phyloP scores from a whole-genome alignment of 179 eudicot genomes.

The Carnegiea gigantea region DNA sequence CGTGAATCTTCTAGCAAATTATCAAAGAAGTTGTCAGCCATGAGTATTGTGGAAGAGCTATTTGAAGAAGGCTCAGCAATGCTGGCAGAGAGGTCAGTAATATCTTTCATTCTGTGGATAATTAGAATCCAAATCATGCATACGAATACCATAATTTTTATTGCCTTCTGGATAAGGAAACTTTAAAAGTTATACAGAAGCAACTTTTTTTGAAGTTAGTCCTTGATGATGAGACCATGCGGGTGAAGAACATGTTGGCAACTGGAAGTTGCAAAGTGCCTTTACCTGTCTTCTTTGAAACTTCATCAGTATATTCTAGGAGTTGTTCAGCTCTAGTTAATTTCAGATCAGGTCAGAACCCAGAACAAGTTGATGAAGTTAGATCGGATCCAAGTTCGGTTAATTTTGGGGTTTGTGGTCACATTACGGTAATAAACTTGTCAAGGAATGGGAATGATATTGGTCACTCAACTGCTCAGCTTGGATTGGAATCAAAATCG shows the following conservation, averaged over 20 bases:
- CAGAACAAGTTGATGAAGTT: background rate
- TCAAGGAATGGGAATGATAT: no score
- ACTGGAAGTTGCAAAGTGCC: background rate
- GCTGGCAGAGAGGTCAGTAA: slow-evolving; percentile 82
- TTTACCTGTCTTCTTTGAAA: background rate
- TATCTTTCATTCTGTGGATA: background rate
- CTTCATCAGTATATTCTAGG: background rate
- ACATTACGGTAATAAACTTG: background rate
- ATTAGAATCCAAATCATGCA: slow-evolving; percentile 1
- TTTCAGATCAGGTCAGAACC: background rate
- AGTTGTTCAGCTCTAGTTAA: background rate
- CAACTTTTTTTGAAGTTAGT: background rate
- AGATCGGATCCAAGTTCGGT: no score
- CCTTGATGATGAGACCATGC: background rate
- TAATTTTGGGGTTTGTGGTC: background rate
- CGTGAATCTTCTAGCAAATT: slow-evolving; percentile 48
- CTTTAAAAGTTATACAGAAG: no score
- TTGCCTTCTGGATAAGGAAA: no score
- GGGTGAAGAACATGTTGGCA: background rate
- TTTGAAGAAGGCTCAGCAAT: slow-evolving; percentile 97
- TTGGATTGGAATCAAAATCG: background rate
- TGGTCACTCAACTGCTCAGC: no score
- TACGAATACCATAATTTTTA: background rate
- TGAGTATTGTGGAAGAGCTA: slow-evolving; percentile 79
- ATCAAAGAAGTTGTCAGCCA: slow-evolving; percentile 66